phyloP scores from a whole-genome alignment of 768 basidiomycete species.

The Pleurotus platypus region DNA sequence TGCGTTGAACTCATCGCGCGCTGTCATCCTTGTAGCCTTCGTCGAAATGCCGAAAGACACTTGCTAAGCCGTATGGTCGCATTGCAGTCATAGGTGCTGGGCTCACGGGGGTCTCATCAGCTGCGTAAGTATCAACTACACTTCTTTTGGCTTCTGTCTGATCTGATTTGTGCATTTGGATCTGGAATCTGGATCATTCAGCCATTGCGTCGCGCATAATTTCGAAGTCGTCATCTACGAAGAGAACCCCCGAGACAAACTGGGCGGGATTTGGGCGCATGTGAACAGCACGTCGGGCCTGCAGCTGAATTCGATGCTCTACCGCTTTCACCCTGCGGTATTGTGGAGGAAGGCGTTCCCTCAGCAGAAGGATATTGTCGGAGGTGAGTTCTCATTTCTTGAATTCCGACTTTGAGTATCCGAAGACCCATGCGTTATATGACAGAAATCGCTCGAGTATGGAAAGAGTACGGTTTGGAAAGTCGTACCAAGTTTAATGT shows the following conservation, averaged over 20 bases:
- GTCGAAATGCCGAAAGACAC: slow-evolving; percentile 18
- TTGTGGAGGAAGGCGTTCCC: slow-evolving; percentile 45
- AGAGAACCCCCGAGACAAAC: slow-evolving; percentile 18
- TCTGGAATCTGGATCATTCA: slow-evolving; percentile 5
- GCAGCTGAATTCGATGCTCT: slow-evolving; percentile 47
- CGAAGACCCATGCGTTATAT: background rate
- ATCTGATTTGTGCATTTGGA: background rate
- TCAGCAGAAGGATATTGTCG: slow-evolving; percentile 44
- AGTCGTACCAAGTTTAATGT: slow-evolving; percentile 41
- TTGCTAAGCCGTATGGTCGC: slow-evolving; percentile 32
- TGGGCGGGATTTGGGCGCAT: slow-evolving; percentile 51
- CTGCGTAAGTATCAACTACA: slow-evolving; percentile 28
- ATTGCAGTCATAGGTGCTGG: slow-evolving; percentile 50
- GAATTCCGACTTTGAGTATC: background rate
- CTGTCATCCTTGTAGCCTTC: slow-evolving; percentile 14
- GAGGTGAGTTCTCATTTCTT: slow-evolving; percentile 22
- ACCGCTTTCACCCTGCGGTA: slow-evolving; percentile 46
- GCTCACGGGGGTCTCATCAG: slow-evolving; percentile 49
- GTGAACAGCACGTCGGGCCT: slow-evolving; percentile 49
- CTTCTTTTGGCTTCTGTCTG: no score
- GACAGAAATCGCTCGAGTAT: slow-evolving; percentile 36
- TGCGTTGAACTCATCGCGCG: background rate
- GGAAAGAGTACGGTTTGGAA: slow-evolving; percentile 49
- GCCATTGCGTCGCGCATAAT: slow-evolving; percentile 44
- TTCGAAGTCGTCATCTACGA: slow-evolving; percentile 53